Base-by-base conservation (phyloP, 306 rosid species). In the Potentilla sterilis region DNA sequence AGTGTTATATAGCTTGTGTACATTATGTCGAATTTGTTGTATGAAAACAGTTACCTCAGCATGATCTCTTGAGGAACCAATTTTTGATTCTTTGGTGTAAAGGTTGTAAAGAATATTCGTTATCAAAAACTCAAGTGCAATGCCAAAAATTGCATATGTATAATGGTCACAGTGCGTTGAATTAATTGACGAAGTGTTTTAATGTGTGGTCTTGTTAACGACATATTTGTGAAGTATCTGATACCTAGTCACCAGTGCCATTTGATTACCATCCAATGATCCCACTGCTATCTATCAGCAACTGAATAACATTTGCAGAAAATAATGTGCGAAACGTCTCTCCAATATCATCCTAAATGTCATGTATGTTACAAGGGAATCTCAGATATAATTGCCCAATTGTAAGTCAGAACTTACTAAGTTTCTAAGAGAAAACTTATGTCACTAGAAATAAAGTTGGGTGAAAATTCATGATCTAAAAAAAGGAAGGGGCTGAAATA, bases 1-100 rank as follows among this genome's bases (percentile, higher is more conserved):
- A 6, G 38, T 32, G 71, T 40, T 78, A 71, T 51, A 78, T 78
- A 78, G 72, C 63, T 42, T 83, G 85, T 84, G 84, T 82, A 75
- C 74, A 81, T 71, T 72, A 7, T 58, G 16, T 77, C 72, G 10
- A 55, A 71, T 63, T 63, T 81, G 81, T 71, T 73, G 68, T 73
- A 62, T 68, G 18, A 12, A 46, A 24, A 55, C 48, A 51, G 62
- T 40, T 10, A 34, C 48, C 69, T 28, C 49, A 19, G 42, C 49
- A n/a, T n/a, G n/a, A n/a, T n/a, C n/a, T 43, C 43, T 74, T 32
- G 70, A 46, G 47, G 44, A 14, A 35, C 28, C 69, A 10, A 38
- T 55, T 64, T 40, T 63, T 42, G 68, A 67, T 70, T 71, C 48
- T 70, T 70, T 24, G 40, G 49, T 37, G 42, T 32, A 77, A 70